Conservation (phyloP, 148 eudicot species). For the Selenicereus undatus region DNA sequence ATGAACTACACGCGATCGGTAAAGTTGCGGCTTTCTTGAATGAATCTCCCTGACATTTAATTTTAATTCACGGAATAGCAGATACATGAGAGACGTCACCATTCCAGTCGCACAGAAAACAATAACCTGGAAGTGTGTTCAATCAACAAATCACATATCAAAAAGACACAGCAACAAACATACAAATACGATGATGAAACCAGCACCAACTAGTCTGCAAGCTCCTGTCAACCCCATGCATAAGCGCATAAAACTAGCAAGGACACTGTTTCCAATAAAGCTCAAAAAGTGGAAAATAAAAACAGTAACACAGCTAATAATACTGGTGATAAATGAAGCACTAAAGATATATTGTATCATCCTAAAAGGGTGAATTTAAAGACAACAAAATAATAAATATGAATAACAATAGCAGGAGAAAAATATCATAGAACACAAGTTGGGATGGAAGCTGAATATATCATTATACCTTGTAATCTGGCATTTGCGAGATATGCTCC, state of each 20-base stretch:
- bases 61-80: slow-evolving; percentile 70
- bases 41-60: slow-evolving; percentile 86
- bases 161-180: background rate
- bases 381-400: background rate
- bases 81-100: slow-evolving; percentile 85
- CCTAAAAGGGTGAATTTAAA: background rate
- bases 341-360: background rate
- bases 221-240: no score
- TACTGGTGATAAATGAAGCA: no score
- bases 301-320: background rate
- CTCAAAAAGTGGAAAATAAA: background rate
- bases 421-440: background rate
- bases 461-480: slow-evolving; percentile 66
- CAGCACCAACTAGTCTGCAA: no score
- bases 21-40: slow-evolving; percentile 80
- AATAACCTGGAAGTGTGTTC: slow-evolving; percentile 51
- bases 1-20: slow-evolving; percentile 65
- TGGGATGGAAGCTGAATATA: slow-evolving; percentile 2
- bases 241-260: no score
- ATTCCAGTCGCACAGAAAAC: slow-evolving; percentile 84
- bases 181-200: background rate
- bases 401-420: background rate
- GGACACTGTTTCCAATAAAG: no score
- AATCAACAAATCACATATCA: slow-evolving; percentile 14
- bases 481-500: slow-evolving; percentile 53